These are phyloP conservation scores for Musa beccarii DNA, from an alignment of 176 grass and related monocot species.

Conservation along the genomic window DNA sequence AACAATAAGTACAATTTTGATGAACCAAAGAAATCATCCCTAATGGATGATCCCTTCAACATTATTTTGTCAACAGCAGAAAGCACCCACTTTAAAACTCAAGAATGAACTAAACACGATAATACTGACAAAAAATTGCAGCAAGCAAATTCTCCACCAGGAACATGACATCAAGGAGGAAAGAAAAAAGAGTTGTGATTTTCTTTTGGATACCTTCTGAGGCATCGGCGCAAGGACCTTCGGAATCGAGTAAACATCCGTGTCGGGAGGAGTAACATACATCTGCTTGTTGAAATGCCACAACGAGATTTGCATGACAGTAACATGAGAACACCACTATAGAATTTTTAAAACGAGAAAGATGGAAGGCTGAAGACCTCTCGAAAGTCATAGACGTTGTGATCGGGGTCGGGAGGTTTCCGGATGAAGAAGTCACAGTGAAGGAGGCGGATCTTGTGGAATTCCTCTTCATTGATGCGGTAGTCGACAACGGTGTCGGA, in stretches of 20 bases:
- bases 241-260: constrained; percentile 81
- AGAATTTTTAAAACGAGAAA: neutral
- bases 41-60: neutral
- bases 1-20: neutral
- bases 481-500: constrained; percentile 79
- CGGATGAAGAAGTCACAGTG: constrained; percentile 88
- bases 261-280: constrained; percentile 86
- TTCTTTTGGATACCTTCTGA: constrained; percentile 38
- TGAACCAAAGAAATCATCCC: neutral
- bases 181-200: neutral
- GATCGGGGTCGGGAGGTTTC: constrained; percentile 57
- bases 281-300: constrained; percentile 51
- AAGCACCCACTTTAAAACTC: neutral
- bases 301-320: neutral
- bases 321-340: no score
- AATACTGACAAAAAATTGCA: no score
- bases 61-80: neutral
- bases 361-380: constrained; percentile 31
- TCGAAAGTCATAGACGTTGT: constrained; percentile 84
- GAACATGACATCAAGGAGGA: neutral
- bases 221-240: constrained; percentile 77
- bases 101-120: no score
- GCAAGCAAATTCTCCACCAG: no score
- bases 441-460: constrained; percentile 75
- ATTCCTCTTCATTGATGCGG: constrained; percentile 75